Percentiles rank a stretch among this genome's conserved stretches.
Evolutionary conservation across 108 stramenopile species (phyloP).

Genomic region (Tribonema minus): DNA sequence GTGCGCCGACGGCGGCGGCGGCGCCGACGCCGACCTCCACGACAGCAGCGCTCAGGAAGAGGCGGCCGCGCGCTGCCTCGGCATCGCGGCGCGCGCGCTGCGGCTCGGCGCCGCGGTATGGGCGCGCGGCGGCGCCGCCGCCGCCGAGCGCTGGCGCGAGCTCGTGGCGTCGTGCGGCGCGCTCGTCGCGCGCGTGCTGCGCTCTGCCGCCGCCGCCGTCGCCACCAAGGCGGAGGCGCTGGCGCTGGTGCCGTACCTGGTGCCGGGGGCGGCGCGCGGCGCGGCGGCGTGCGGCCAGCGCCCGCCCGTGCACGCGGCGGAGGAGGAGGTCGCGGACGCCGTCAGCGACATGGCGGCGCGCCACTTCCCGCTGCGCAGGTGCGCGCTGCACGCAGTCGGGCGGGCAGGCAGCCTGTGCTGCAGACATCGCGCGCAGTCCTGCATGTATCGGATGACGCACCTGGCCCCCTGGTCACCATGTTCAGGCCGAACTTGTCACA

Average conservation of each 20-base stretch:
- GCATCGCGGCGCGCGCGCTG: constrained; percentile 15
- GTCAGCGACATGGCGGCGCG: constrained; percentile 22
- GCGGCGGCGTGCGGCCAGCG: constrained; percentile 4
- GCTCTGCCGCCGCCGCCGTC: not conserved
- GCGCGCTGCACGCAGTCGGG: not conserved
- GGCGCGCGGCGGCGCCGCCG: not conserved
- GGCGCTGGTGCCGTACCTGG: constrained; percentile 17
- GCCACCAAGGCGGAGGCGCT: constrained; percentile 30
- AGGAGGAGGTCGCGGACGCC: not conserved
- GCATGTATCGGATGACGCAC: too few relatives aligned
- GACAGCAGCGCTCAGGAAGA: not conserved
- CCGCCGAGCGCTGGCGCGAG: not conserved
- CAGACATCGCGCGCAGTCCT: too few relatives aligned
- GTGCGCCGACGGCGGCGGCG: not conserved
- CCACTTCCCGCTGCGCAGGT: constrained; percentile 20
- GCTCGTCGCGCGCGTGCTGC: constrained; percentile 7
- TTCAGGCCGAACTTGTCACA: too few relatives aligned
- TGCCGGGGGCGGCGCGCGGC: constrained; percentile 2
- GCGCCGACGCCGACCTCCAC: not conserved
- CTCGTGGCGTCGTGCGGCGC: constrained; percentile 13
- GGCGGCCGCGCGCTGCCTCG: constrained; percentile 1
- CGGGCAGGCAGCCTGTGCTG: too few relatives aligned
- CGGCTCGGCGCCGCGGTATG: constrained; percentile 4
- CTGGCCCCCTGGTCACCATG: too few relatives aligned
- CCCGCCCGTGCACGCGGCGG: not conserved